A percentile compares a stretch with the other conserved stretches of the same genome.
Conservation (phyloP, 2,329 filamentous ascomycete species). For the Xylaria sp. region DNA sequence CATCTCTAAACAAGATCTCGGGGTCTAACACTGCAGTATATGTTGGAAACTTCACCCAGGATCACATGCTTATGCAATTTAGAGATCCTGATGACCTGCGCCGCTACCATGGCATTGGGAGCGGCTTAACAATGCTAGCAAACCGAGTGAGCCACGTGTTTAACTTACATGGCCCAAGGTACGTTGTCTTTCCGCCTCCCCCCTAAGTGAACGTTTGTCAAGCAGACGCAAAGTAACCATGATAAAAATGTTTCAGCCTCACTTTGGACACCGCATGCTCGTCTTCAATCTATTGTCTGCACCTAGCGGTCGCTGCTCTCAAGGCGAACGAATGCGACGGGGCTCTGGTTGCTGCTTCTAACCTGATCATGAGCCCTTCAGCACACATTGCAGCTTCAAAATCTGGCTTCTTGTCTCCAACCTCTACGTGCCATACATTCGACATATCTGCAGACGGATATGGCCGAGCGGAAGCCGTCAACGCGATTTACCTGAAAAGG, state of each 20-base stretch:
- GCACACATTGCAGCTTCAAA: constrained; percentile 41
- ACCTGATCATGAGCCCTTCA: constrained; percentile 43
- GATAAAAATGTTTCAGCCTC: constrained; percentile 24
- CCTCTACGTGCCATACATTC: constrained; percentile 19
- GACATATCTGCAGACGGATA: constrained; percentile 13
- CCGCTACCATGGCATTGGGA: constrained; percentile 47
- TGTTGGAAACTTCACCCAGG: constrained; percentile 44
- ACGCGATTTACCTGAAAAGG: background rate
- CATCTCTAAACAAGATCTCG: constrained; percentile 29
- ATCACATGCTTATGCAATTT: constrained; percentile 26
- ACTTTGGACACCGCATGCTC: constrained; percentile 53
- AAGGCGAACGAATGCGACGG: constrained; percentile 39
- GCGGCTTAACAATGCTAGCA: constrained; percentile 39
- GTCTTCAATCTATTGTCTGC: constrained; percentile 46
- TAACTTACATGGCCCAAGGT: constrained; percentile 51
- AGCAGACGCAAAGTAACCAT: too few species aligned
- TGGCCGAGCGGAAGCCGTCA: constrained; percentile 1
- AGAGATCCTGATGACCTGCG: constrained; percentile 43
- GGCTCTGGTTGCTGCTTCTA: constrained; percentile 43
- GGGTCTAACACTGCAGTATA: constrained; percentile 40
- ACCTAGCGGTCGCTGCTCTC: constrained; percentile 39
- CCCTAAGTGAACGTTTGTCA: too few species aligned
- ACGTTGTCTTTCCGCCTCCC: background rate
- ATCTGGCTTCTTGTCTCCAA: constrained; percentile 52
- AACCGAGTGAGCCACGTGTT: constrained; percentile 49